phyloP scores from a whole-genome alignment of 352 stramenopile genomes.

The Lagenidium sp. region DNA sequence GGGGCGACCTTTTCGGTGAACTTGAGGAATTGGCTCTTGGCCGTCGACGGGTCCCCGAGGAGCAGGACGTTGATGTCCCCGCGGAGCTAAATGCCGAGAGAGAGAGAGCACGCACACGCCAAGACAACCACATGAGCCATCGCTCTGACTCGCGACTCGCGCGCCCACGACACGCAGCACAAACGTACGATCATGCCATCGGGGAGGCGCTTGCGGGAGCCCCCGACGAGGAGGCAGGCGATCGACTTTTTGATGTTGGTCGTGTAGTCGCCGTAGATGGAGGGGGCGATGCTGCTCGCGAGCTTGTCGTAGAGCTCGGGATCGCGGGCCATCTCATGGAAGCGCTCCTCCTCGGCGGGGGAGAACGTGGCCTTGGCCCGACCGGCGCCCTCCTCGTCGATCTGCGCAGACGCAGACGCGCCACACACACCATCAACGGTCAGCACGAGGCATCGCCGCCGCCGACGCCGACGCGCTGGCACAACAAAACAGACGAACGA shows the following conservation, averaged over 20 bases:
- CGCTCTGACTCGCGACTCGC: too few relatives aligned
- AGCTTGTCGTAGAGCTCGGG: constrained; percentile 93
- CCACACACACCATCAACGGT: too few relatives aligned
- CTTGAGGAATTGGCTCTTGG: constrained; percentile 98
- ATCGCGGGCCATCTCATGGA: constrained; percentile 87
- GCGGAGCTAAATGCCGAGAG: constrained; percentile 49
- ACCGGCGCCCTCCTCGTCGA: constrained; percentile 89
- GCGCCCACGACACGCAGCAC: background rate
- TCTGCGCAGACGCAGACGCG: too few relatives aligned
- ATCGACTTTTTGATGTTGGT: constrained; percentile 97
- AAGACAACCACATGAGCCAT: too few relatives aligned
- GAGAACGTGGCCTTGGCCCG: constrained; percentile 91
- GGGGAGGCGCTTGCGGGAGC: constrained; percentile 89
- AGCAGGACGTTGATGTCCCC: constrained; percentile 99
- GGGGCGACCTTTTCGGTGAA: constrained; percentile 95
- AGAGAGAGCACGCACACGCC: too few relatives aligned
- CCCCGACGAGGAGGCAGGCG: constrained; percentile 92
- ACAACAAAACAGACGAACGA: background rate
- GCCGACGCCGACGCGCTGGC: too few relatives aligned
- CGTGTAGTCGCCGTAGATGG: constrained; percentile 95
- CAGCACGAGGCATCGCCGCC: too few relatives aligned
- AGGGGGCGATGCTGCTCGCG: constrained; percentile 85
- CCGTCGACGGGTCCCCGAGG: constrained; percentile 96
- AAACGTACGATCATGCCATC: constrained; percentile 91
- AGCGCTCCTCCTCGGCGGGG: constrained; percentile 96